A percentile compares a stretch with the other conserved stretches of the same genome.
Evolutionary conservation across 371 early-diverging fungal species (phyloP).

Genomic region (Mortierella sp.): DNA sequence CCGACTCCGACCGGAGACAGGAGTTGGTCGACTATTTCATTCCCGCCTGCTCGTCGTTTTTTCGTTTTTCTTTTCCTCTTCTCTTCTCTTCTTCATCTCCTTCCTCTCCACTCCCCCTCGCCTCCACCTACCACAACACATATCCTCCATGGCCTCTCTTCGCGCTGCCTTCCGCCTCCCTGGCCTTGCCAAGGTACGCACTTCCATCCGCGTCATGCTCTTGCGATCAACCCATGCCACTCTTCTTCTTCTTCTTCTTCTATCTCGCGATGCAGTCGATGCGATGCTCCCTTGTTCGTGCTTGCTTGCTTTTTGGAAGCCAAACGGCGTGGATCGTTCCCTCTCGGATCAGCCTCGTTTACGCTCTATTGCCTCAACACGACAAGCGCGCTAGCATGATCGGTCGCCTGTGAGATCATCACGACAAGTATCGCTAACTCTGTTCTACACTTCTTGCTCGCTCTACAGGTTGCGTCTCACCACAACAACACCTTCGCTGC

Average conservation of each 20-base stretch:
- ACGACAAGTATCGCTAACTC: background rate
- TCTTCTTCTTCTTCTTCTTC: background rate
- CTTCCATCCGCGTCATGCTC: too few relatives aligned
- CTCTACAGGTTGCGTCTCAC: conserved; percentile 41
- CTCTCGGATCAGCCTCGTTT: too few relatives aligned
- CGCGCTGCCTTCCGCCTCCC: conserved; percentile 49
- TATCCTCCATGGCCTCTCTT: conserved; percentile 43
- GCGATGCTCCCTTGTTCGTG: too few relatives aligned
- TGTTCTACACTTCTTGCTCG: background rate
- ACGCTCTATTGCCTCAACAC: too few relatives aligned
- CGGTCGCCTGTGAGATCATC: too few relatives aligned
- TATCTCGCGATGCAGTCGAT: background rate
- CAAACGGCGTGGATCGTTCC: too few relatives aligned
- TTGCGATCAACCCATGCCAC: too few relatives aligned
- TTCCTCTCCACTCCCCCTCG: background rate
- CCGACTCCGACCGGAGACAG: conserved; percentile 1
- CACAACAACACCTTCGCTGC: conserved; percentile 37
- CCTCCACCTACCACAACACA: background rate
- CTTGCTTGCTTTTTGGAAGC: too few relatives aligned
- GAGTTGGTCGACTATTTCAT: background rate
- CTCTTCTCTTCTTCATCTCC: conserved; percentile 9
- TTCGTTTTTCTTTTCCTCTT: conserved; percentile 7
- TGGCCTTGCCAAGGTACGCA: conserved; percentile 51
- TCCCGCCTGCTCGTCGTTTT: background rate
- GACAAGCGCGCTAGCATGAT: too few relatives aligned